Percentiles rank a stretch among this genome's conserved stretches.
phyloP scores from a whole-genome alignment of 306 rosid species.

The Mucuna pruriens region DNA sequence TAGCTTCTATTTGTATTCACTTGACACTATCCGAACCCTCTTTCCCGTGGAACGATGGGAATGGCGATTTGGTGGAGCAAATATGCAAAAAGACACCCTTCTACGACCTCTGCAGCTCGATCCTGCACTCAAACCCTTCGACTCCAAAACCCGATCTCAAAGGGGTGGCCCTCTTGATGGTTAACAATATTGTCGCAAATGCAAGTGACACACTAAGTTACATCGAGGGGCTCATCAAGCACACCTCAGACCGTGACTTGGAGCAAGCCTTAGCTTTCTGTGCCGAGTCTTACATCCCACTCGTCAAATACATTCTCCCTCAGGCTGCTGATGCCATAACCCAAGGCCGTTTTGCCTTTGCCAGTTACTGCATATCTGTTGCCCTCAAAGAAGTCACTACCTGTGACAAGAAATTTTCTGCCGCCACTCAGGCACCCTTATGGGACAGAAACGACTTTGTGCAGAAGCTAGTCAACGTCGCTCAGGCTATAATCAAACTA shows the following conservation, averaged over 20 bases:
- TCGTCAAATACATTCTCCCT: conserved; percentile 72
- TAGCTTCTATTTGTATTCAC: conserved; percentile 14
- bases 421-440: conserved; percentile 31
- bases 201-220: conserved; percentile 42
- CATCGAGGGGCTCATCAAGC: conserved; percentile 50
- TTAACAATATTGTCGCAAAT: conserved; percentile 42
- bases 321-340: conserved; percentile 68
- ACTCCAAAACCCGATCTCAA: conserved; percentile 49
- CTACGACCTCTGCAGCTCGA: conserved; percentile 49
- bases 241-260: conserved; percentile 36
- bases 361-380: conserved; percentile 62
- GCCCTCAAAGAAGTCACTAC: conserved; percentile 55
- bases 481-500: conserved; percentile 54
- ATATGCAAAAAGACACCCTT: conserved; percentile 59
- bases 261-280: conserved; percentile 71
- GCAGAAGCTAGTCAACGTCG: conserved; percentile 53
- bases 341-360: conserved; percentile 61
- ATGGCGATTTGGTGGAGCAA: conserved; percentile 26
- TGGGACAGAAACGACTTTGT: conserved; percentile 54
- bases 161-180: conserved; percentile 41
- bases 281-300: conserved; percentile 75
- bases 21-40: conserved; percentile 32
- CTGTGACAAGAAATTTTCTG: conserved; percentile 56
- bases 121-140: conserved; percentile 47
- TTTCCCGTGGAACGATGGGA: not conserved